These are phyloP conservation scores for Diaporthe sp. DNA, from an alignment of 2,329 filamentous ascomycete species.

Conservation along the genomic window DNA sequence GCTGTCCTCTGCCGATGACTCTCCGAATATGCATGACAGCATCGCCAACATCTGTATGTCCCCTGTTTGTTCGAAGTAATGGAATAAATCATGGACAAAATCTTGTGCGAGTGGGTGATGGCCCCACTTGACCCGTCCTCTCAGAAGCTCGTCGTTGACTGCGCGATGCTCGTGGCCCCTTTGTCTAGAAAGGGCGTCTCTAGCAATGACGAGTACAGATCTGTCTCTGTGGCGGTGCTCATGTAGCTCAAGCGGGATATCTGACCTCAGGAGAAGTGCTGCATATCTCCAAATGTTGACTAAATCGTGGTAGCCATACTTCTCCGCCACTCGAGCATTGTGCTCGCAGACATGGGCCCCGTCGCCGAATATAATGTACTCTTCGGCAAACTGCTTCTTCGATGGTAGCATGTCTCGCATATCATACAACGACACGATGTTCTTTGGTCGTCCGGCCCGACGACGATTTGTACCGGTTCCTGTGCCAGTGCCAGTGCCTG, in stretches of 20 bases:
- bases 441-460: constrained; percentile 67
- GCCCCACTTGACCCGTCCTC: constrained; percentile 77
- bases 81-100: constrained; percentile 73
- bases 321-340: constrained; percentile 83
- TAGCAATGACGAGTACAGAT: constrained; percentile 77
- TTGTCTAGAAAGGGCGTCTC: constrained; percentile 65
- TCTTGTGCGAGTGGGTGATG: constrained; percentile 72
- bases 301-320: constrained; percentile 77
- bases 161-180: constrained; percentile 41
- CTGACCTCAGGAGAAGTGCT: constrained; percentile 80
- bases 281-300: constrained; percentile 88
- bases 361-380: constrained; percentile 88
- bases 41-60: constrained; percentile 80
- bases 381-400: constrained; percentile 79
- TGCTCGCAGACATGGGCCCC: constrained; percentile 85
- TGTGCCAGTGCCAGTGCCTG: constrained; percentile 68
- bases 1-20: constrained; percentile 67
- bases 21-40: constrained; percentile 77
- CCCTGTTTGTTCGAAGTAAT: constrained; percentile 71
- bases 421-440: constrained; percentile 80
- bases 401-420: constrained; percentile 80
- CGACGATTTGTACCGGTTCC: constrained; percentile 60
- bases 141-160: constrained; percentile 49
- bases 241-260: constrained; percentile 78
- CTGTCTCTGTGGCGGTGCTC: constrained; percentile 66